Conservation (phyloP, 192 early-diverging fungal genomes). For the Podila clonocystis region DNA sequence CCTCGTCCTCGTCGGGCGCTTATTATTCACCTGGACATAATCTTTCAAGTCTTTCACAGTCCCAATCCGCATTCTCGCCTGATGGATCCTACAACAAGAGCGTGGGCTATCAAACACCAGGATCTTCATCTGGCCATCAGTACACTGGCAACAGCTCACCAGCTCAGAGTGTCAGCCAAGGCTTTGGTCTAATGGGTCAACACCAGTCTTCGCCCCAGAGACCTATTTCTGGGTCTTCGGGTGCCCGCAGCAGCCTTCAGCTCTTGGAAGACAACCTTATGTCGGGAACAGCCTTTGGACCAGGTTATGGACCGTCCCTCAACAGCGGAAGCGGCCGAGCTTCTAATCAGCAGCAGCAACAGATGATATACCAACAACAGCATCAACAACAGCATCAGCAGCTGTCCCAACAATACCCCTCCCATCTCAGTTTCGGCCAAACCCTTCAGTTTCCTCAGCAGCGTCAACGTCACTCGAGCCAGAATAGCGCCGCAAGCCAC, state of each 20-base stretch:
- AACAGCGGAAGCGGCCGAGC: constrained; percentile 24
- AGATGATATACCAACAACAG: constrained; percentile 13
- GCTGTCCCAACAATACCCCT: constrained; percentile 20
- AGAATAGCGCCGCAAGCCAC: constrained; percentile 48
- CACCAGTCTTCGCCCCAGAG: constrained; percentile 18
- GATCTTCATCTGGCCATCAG: constrained; percentile 12
- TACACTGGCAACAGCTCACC: constrained; percentile 38
- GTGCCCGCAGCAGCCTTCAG: constrained; percentile 24
- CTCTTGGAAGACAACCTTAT: constrained; percentile 32
- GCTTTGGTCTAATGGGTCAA: constrained; percentile 16
- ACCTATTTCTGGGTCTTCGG: constrained; percentile 1
- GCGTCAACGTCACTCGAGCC: constrained; percentile 48
- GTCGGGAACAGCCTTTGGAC: constrained; percentile 24
- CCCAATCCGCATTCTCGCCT: constrained; percentile 9
- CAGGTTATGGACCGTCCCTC: constrained; percentile 41
- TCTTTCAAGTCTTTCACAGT: constrained; percentile 8
- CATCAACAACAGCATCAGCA: constrained; percentile 12
- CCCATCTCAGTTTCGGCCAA: constrained; percentile 21
- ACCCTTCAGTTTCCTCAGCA: constrained; percentile 30
- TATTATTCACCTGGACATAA: constrained; percentile 24
- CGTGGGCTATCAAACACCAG: constrained; percentile 20
- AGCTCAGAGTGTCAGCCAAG: constrained; percentile 11
- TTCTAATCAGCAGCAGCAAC: constrained; percentile 21
- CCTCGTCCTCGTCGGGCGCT: neutral
- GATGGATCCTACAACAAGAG: constrained; percentile 21